Conservation (phyloP, 2,329 filamentous ascomycete genomes). For the Cytospora piceicola region DNA sequence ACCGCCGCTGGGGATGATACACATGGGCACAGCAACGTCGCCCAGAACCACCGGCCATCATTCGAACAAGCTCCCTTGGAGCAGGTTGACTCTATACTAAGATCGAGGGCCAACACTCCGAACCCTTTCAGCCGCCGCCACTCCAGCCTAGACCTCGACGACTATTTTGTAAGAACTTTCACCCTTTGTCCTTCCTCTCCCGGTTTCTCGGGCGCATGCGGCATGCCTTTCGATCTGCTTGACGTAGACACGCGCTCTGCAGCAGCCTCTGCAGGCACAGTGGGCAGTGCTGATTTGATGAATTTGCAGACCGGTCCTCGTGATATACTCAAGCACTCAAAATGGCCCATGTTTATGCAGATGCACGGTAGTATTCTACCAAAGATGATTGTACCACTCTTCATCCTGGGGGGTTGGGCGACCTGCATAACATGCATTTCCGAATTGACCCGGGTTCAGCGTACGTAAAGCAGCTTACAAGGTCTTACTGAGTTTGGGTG, state of each 20-base stretch:
- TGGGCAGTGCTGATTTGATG: neutral
- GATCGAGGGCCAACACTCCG: slow-evolving; percentile 36
- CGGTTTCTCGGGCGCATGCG: neutral
- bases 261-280: neutral
- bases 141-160: slow-evolving; percentile 46
- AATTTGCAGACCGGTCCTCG: slow-evolving; percentile 58
- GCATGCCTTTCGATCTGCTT: neutral
- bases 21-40: slow-evolving; percentile 1
- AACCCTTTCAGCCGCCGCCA: slow-evolving; percentile 40
- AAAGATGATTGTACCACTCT: slow-evolving; percentile 73
- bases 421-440: slow-evolving; percentile 65
- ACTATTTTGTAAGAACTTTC: slow-evolving; percentile 48
- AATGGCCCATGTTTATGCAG: slow-evolving; percentile 77
- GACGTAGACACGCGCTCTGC: neutral
- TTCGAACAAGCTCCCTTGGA: slow-evolving; percentile 29
- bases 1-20: slow-evolving; percentile 6
- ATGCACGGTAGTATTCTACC: slow-evolving; percentile 75
- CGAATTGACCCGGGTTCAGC: slow-evolving; percentile 32
- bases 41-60: slow-evolving; percentile 19
- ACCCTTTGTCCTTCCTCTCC: neutral
- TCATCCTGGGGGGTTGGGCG: slow-evolving; percentile 67
- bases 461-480: slow-evolving; percentile 19
- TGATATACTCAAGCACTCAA: slow-evolving; percentile 74
- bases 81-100: slow-evolving; percentile 35
- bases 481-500: neutral